These are phyloP conservation scores for Dillenia suffruticosa DNA, from an alignment of 164 flowering plant species.

Conservation along the genomic window DNA sequence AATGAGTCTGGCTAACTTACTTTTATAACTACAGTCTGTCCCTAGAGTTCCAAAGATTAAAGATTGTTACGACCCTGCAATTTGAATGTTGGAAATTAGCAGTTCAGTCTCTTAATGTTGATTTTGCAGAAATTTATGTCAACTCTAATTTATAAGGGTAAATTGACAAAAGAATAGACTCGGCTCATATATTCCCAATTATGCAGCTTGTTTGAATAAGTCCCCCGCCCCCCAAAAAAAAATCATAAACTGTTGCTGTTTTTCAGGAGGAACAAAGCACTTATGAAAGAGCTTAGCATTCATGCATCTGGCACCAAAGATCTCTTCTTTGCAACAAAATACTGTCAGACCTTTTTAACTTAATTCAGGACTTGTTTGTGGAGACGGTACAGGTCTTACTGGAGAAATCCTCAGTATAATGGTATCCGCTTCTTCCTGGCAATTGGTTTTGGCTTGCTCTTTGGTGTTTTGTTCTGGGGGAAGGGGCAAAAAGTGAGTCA, in stretches of 20 bases:
- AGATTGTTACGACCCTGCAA: constrained; percentile 34
- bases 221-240: too few species aligned
- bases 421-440: constrained; percentile 28
- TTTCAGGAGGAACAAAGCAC: constrained; percentile 28
- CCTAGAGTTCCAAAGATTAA: constrained; percentile 26
- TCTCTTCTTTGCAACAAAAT: constrained; percentile 31
- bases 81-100: constrained; percentile 37
- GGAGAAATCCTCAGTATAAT: constrained; percentile 33
- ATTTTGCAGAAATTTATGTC: constrained; percentile 31
- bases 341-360: constrained; percentile 27
- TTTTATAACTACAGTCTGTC: constrained; percentile 16
- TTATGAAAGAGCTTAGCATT: constrained; percentile 31
- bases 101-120: constrained; percentile 22
- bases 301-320: constrained; percentile 33
- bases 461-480: constrained; percentile 10
- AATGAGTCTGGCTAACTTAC: too few species aligned
- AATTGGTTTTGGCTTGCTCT: constrained; percentile 13
- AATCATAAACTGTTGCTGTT: neutral
- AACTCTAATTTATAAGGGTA: constrained; percentile 28
- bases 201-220: too few species aligned
- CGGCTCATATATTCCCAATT: too few species aligned
- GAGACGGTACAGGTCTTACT: constrained; percentile 34
- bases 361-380: constrained; percentile 40
- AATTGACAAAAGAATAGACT: neutral
- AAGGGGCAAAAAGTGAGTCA: too few species aligned